Evolutionary conservation across 768 basidiomycete species (phyloP).

Genomic region (Strobilomyces echinocephalus): DNA sequence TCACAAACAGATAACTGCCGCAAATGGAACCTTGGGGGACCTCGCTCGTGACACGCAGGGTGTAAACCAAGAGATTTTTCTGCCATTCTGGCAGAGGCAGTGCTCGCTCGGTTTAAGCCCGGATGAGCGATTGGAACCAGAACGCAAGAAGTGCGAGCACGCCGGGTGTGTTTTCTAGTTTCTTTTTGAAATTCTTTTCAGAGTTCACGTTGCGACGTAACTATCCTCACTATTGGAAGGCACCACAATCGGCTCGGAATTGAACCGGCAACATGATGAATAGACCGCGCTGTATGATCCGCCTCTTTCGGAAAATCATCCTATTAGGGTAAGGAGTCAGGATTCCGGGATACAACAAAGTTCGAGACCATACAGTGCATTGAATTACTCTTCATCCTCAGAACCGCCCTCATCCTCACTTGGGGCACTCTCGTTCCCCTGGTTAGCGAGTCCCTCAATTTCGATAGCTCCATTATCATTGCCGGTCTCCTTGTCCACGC

Average conservation of each 20-base stretch:
- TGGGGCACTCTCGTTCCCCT: slow-evolving; percentile 24
- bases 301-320: slow-evolving; percentile 14
- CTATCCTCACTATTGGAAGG: slow-evolving; percentile 2
- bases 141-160: background rate
- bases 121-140: background rate
- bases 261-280: slow-evolving; percentile 5
- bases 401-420: slow-evolving; percentile 27
- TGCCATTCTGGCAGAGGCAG: slow-evolving; percentile 19
- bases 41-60: slow-evolving; percentile 8
- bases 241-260: background rate
- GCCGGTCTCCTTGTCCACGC: slow-evolving; percentile 42
- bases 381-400: slow-evolving; percentile 28
- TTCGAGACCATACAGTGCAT: slow-evolving; percentile 28
- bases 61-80: slow-evolving; percentile 7
- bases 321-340: slow-evolving; percentile 20
- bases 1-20: slow-evolving; percentile 12
- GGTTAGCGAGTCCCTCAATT: slow-evolving; percentile 54
- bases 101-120: slow-evolving; percentile 7
- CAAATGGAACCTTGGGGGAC: slow-evolving; percentile 9
- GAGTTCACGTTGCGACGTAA: slow-evolving; percentile 5
- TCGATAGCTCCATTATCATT: slow-evolving; percentile 41
- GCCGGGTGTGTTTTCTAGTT: slow-evolving; percentile 3
- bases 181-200: slow-evolving; percentile 3
- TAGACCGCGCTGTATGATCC: slow-evolving; percentile 14
- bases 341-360: slow-evolving; percentile 30